Base-by-base conservation (phyloP, 257 asterid species). In the Petunia axillaris region DNA sequence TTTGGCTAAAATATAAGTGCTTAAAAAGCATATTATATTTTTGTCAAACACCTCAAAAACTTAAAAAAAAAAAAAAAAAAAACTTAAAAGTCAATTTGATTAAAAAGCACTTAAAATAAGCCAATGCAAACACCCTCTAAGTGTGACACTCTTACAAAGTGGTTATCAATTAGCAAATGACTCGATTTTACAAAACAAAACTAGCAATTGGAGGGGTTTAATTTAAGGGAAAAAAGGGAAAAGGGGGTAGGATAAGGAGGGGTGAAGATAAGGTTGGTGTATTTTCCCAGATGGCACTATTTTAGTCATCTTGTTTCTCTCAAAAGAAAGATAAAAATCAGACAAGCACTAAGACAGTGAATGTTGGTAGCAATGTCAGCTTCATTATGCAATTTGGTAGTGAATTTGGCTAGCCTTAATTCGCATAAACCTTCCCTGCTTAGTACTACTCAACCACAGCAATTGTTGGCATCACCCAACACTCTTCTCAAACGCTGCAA, bases 331-430 rank as follows among this genome's bases (percentile, higher is more conserved):
- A 66, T 7, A 44, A 43, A 67, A 67, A 67, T 15, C 55, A 4
- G 15, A 13, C 71, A 64, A 25, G 25, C 25, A 0, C 14, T 14
- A 3, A 4, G 0, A 13, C 25, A 54, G 0, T 55, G 60, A 67
- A 46, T 71, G 36, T 79, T n/a, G 70, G 81, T 52, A 82, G 66
- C 88, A 81, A 93, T 93, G 98, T 82, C 89, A 82, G 91, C 91
- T 88, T 89, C 86, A 46, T 86, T 86, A 60, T 87, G 93, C 35
- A 81, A 85, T 84, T 81, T 77, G 2, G 7, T 74, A 46, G 73
- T 81, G 65, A 85, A 88, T 77, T 37, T 87, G 3, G 86, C 87
- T 36, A 58, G 89, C 81, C 87, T 82, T 76, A 84, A 73, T 67
- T 78, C 87, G 74, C 83, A 75, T 76, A 91, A 85, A 74, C 84